Percentiles rank a stretch among this genome's conserved stretches.
These are phyloP conservation scores for Coriolopsis trogii DNA, from an alignment of 1,284 basidiomycete species.

Conservation along the genomic window DNA sequence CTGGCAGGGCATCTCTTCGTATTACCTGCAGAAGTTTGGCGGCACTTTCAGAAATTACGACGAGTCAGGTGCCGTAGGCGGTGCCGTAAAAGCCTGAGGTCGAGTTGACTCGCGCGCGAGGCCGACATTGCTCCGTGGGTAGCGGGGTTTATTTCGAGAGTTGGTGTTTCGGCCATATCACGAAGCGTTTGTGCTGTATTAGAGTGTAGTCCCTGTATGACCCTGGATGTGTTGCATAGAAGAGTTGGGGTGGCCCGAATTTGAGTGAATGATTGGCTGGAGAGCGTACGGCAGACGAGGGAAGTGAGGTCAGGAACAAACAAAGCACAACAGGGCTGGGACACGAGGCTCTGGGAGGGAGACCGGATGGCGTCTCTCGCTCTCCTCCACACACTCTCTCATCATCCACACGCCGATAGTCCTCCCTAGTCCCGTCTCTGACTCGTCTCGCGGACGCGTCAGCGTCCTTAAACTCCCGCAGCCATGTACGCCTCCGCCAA, in stretches of 20 bases:
- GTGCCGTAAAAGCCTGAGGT: constrained; percentile 15
- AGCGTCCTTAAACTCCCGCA: constrained; percentile 7
- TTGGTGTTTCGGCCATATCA: too few species aligned
- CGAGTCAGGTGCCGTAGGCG: constrained; percentile 3
- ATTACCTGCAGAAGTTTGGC: constrained; percentile 26
- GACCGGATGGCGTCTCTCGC: neutral
- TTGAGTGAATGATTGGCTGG: too few species aligned
- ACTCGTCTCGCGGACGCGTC: constrained; percentile 12
- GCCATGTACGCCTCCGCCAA: constrained; percentile 24
- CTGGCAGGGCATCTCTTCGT: constrained; percentile 6
- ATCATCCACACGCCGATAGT: neutral
- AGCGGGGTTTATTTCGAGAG: neutral
- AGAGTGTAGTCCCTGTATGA: too few species aligned
- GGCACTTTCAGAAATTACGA: constrained; percentile 29
- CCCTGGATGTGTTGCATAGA: too few species aligned
- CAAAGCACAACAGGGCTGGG: constrained; percentile 10
- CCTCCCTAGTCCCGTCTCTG: neutral
- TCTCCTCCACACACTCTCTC: too few species aligned
- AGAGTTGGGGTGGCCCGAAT: too few species aligned
- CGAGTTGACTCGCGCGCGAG: neutral
- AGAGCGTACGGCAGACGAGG: neutral
- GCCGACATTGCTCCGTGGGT: too few species aligned
- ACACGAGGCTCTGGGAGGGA: neutral
- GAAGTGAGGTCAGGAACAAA: constrained; percentile 6
- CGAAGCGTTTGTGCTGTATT: too few species aligned